Evolutionary conservation across 2,329 filamentous ascomycete species (phyloP), one percentile per base, ranked within the genome.

Genomic region (Epichloe uncinata): DNA sequence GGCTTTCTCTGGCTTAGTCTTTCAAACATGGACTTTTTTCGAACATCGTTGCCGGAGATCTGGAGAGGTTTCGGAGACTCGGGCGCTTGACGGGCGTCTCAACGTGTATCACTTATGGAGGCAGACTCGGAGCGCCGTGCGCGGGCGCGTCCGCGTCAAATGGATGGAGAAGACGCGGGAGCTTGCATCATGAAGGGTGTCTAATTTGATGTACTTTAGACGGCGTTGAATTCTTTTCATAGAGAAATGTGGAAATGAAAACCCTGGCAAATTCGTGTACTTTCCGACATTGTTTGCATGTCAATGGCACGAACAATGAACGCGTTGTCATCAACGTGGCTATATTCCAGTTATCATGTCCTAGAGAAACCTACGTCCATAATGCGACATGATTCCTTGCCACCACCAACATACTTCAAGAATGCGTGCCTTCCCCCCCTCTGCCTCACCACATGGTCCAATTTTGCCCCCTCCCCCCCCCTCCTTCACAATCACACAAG

Each of bases 161-260:
- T n/a, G n/a, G 50, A 18, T 35, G 45, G 35, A 56, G 56, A 60
- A 57, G 56, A 58, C 58, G 63, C 60, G 59, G 59, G 55, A 55
- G 26, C 16, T 57, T 61, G 62, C 61, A 66, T 67, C 59, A 66
- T 56, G 57, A 62, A 57, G 59, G 62, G 18, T 48, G 48, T 67
- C 61, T 67, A 65, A 67, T 67, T 54, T 62, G 58, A 66, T 66
- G 64, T 67, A 67, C 61, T 65, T 60, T 67, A 69, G 66, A 68
- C 58, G 64, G 66, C 63, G 64, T 65, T 66, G 38, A 42, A 40
- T 45, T 30, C 35, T 40, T 43, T 40, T 56, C 58, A 56, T 57
- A 66, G 66, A 69, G 65, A 68, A 59, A 66, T 61, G 63, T 65
- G 64, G 60, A 64, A 64, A 68, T 60, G 66, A 65, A 41, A 38